A percentile compares a stretch with the other conserved stretches of the same genome.
Evolutionary conservation across 2,329 filamentous ascomycete species (phyloP).

Genomic region (Capronia epimyces): DNA sequence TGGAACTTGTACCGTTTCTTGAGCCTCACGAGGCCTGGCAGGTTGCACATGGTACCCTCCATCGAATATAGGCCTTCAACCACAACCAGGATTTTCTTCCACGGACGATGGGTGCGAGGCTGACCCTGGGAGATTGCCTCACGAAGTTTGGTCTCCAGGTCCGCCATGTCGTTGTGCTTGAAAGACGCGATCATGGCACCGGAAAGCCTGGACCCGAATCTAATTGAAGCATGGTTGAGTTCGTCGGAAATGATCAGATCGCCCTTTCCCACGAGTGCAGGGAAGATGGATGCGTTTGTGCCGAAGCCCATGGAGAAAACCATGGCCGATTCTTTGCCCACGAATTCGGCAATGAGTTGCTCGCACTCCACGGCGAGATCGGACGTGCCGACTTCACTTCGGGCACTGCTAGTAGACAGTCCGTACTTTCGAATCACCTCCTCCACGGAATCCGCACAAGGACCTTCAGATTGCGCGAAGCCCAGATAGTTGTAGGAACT

Average conservation of each 20-base stretch:
- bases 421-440: constrained; percentile 79
- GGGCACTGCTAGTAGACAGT: constrained; percentile 72
- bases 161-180: constrained; percentile 92
- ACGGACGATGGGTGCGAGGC: constrained; percentile 93
- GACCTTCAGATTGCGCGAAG: constrained; percentile 94
- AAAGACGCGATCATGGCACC: constrained; percentile 94
- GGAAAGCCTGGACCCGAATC: constrained; percentile 87
- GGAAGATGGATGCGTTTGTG: constrained; percentile 90
- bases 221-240: constrained; percentile 95
- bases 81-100: constrained; percentile 97
- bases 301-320: constrained; percentile 99
- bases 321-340: constrained; percentile 91
- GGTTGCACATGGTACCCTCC: constrained; percentile 97
- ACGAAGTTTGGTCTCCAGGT: constrained; percentile 78
- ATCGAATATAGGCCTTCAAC: constrained; percentile 98
- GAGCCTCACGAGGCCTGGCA: constrained; percentile 79
- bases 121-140: constrained; percentile 95
- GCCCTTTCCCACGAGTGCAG: constrained; percentile 84
- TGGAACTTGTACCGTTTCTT: constrained; percentile 97
- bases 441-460: constrained; percentile 90
- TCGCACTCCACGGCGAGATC: constrained; percentile 88
- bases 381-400: constrained; percentile 76
- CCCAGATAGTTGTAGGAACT: constrained; percentile 99
- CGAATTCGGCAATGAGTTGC: constrained; percentile 79
- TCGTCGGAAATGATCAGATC: constrained; percentile 95